A percentile compares a stretch with the other conserved stretches of the same genome.
Evolutionary conservation across 179 eudicot genomes (phyloP).

Genomic region (Heliamphora pulchella): DNA sequence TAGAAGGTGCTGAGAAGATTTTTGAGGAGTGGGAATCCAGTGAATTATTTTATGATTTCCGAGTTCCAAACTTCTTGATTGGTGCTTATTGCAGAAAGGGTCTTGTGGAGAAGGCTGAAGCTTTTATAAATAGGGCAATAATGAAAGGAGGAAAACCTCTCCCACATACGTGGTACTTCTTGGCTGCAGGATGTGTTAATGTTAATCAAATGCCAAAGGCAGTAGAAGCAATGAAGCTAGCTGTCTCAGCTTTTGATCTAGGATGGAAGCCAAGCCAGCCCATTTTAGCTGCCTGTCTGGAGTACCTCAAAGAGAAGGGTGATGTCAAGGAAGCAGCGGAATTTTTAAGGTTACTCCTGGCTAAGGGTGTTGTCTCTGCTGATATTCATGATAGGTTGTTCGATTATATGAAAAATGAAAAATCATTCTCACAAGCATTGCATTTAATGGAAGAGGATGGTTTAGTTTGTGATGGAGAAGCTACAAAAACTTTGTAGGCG

Average conservation of each 20-base stretch:
- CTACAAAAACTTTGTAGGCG: not conserved
- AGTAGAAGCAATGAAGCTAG: slow-evolving; percentile 29
- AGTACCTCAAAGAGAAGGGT: slow-evolving; percentile 32
- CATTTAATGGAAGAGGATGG: slow-evolving; percentile 3
- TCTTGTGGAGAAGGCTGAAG: slow-evolving; percentile 37
- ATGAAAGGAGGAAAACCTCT: slow-evolving; percentile 22
- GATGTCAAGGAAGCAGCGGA: slow-evolving; percentile 25
- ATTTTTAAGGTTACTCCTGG: slow-evolving; percentile 19
- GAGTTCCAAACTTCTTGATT: slow-evolving; percentile 29
- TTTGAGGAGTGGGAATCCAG: slow-evolving; percentile 32
- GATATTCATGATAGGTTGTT: slow-evolving; percentile 12
- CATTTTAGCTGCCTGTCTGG: slow-evolving; percentile 30
- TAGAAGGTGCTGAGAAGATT: slow-evolving; percentile 40
- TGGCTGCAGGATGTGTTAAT: slow-evolving; percentile 33
- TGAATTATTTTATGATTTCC: slow-evolving; percentile 20
- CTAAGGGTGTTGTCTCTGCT: slow-evolving; percentile 7
- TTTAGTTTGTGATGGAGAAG: not conserved
- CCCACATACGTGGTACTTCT: slow-evolving; percentile 29
- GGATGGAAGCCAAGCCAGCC: slow-evolving; percentile 29
- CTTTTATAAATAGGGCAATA: slow-evolving; percentile 23
- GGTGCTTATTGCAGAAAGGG: slow-evolving; percentile 38
- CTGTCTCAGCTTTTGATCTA: slow-evolving; percentile 15
- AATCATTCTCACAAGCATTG: slow-evolving; percentile 2
- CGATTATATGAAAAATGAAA: slow-evolving; percentile 8
- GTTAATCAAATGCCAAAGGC: slow-evolving; percentile 29